Evolutionary conservation across 139 green algal genomes (phyloP), one percentile per base, ranked within the genome.

Genomic region (Nannochloris sp.): DNA sequence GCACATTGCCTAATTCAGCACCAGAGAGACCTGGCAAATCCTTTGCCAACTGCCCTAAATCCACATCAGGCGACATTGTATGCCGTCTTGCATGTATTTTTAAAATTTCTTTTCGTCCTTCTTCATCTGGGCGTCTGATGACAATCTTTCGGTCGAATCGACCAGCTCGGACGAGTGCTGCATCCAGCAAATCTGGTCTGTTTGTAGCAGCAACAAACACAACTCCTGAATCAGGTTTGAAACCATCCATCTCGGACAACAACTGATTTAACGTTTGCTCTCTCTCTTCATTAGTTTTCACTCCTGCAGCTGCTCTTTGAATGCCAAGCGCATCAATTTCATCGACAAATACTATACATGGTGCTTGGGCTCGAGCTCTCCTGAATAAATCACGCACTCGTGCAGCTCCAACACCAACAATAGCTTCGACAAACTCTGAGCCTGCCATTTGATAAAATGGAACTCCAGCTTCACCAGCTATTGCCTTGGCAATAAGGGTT

Each of bases 181-280:
- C 59, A 57, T 91, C 84, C 31, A 91, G 68, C 69, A 89, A 67
- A 67, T 88, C 75, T 23, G 83, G 79, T 68, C 94, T 79, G 71
- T 93, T 94, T 55, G 93, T 98, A 11, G 93, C 93, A 1, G 76
- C 94, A 29, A 99, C 81, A 73, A 99, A 97, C 24, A 99, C 84
- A 1, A 99, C 88, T 5, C 93, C 93, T 2, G 67, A 76, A 63
- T 91, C 87, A 15, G 88, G 89, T 10, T 86, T 90, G 75, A 99
- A 98, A 37, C 93, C 93, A 70, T 99, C 93, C 79, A 99, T 96
- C 80, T 98, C 93, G 1, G 87, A 92, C 50, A 97, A 80, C 70
- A 98, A 83, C 85, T 98, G 92, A 72, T 98, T 98, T 18, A 98
- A 80, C 49, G 93, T 96, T 81, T 98, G 87, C 72, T 94, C 87